Base-by-base conservation (phyloP, 805 yeast species). In the Wickerhamomyces rabaulensis region DNA sequence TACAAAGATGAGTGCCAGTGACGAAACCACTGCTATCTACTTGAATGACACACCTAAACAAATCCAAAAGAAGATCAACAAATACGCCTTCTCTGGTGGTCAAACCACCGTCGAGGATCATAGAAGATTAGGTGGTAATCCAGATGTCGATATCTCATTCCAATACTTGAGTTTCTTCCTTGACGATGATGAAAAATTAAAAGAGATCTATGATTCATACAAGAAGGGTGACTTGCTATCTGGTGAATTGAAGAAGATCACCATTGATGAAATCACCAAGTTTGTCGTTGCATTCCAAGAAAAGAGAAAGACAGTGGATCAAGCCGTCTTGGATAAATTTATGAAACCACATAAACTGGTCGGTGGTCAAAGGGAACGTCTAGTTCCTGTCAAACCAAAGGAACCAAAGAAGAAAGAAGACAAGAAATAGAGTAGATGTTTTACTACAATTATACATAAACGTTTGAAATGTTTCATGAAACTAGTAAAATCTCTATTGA, bases 81-180 rank as follows among this genome's bases (percentile, higher is more conserved):
- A 91, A 68, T 86, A 89, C 64, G 99, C 97, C 8, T 94, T 94
- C 68, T 84, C 95, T 44, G 99, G 99, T 54, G 99, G 99, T 53
- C 79, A 82, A 64, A 85, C 79, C 37, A 77, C 95, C 3, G 70
- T 86, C 41, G 99, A 94, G 65, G 96, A 89, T 59, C 99, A 94
- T 70, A 82, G 96, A 67, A 73, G 74, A 65, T 72, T 74, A 46
- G 99, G 99, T 46, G 99, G 98, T 61, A 76, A 94, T 63, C 95
- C 96, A 41, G 97, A 92, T 54, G 84, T 91, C 31, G 99, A 94
- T 66, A 96, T 94, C 47, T 88, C 99, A 2, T 94, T 73, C 71
- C 98, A 94, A 70, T 94, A 94, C 65, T 71, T 94, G 52, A 79
- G 90, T 6, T 94, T 94, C 72, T 91, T 94, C 76, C 70, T 80